Percentiles rank a stretch among this genome's conserved stretches.
Evolutionary conservation across 306 rosid genomes (phyloP).

Genomic region (Dalbergia oliveri): DNA sequence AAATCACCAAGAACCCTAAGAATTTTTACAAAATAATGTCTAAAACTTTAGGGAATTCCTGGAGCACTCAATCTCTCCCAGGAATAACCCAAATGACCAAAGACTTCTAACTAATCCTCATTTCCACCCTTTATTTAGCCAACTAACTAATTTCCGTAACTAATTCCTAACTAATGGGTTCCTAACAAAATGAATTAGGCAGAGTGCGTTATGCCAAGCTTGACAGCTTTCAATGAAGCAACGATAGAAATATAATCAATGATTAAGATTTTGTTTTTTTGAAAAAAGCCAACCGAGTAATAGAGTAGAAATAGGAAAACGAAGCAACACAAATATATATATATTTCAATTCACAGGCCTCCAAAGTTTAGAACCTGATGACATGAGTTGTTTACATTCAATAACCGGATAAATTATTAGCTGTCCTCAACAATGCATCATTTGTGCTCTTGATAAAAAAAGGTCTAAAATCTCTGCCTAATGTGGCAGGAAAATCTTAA

Average conservation of each 20-base stretch:
- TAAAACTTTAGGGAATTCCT: too few relatives aligned
- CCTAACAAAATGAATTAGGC: background rate
- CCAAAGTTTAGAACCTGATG: slow-evolving; percentile 7
- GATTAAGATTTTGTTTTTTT: background rate
- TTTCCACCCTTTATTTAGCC: too few relatives aligned
- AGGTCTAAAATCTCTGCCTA: background rate
- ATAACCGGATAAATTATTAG: background rate
- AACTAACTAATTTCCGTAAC: too few relatives aligned
- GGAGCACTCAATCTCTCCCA: too few relatives aligned
- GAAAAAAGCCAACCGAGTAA: background rate
- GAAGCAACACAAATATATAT: slow-evolving; percentile 15
- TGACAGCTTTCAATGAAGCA: slow-evolving; percentile 1
- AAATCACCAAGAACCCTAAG: too few relatives aligned
- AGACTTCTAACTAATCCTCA: too few relatives aligned
- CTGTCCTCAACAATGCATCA: background rate
- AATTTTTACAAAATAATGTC: too few relatives aligned
- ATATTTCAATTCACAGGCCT: background rate
- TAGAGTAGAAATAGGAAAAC: background rate
- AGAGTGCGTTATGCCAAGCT: background rate
- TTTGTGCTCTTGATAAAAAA: slow-evolving; percentile 6
- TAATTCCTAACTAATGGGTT: too few relatives aligned
- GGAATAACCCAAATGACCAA: too few relatives aligned
- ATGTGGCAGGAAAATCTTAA: slow-evolving; percentile 66
- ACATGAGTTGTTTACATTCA: background rate
- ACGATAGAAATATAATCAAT: background rate